phyloP scores from a whole-genome alignment of 257 asterid genomes.

The Solanum piurae region DNA sequence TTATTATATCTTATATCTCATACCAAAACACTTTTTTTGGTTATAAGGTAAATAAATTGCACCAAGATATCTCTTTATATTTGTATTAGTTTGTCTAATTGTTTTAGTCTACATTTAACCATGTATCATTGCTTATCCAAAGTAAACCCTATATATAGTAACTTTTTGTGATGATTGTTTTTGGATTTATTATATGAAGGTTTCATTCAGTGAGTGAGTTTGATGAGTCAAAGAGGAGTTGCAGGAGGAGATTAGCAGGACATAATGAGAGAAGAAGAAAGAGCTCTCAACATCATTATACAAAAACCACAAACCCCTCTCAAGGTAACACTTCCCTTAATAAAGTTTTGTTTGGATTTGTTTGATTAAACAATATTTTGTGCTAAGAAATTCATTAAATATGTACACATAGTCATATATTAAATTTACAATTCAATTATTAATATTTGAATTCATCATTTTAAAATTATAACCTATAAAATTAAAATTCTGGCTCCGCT shows the following conservation, averaged over 20 bases:
- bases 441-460: not conserved
- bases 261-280: constrained; percentile 66
- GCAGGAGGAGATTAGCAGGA: constrained; percentile 71
- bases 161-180: not conserved
- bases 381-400: not conserved
- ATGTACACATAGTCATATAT: no score
- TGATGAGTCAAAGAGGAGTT: constrained; percentile 66
- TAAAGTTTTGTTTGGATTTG: not conserved
- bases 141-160: not conserved
- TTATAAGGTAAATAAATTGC: no score
- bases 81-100: not conserved
- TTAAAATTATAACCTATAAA: not conserved
- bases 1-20: no score
- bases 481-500: not conserved
- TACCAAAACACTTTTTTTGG: no score
- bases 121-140: not conserved
- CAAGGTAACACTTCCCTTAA: constrained; percentile 22
- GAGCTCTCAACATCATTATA: constrained; percentile 37
- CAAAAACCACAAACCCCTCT: constrained; percentile 16
- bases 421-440: no score
- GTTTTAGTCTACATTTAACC: not conserved
- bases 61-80: no score
- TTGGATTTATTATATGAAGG: constrained; percentile 17
- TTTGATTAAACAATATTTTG: no score
- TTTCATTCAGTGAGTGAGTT: constrained; percentile 54